phyloP scores from a whole-genome alignment of 805 yeast genomes.

The Tetrapisispora namnaoensis region DNA sequence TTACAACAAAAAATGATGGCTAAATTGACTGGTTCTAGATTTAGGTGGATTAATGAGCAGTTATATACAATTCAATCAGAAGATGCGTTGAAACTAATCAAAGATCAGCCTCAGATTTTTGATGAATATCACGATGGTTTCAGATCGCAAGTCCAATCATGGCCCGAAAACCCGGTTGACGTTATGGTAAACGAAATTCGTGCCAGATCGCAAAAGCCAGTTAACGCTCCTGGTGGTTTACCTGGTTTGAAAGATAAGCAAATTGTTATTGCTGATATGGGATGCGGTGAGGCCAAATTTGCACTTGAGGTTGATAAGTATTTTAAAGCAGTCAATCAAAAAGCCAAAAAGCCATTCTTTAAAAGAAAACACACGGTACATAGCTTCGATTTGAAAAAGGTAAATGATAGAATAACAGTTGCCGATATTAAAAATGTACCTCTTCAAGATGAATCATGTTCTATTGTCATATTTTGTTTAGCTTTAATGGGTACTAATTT shows the following conservation, averaged over 20 bases:
- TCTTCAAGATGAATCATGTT: conserved; percentile 63
- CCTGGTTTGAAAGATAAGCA: conserved; percentile 54
- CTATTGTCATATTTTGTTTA: conserved; percentile 85
- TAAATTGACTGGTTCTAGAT: conserved; percentile 87
- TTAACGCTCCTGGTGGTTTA: conserved; percentile 92
- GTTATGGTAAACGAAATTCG: conserved; percentile 68
- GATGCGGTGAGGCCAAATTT: conserved; percentile 95
- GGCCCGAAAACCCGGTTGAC: conserved; percentile 99
- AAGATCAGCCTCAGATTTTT: conserved; percentile 77
- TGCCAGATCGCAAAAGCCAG: conserved; percentile 48
- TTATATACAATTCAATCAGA: conserved; percentile 79
- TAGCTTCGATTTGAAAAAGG: conserved; percentile 84
- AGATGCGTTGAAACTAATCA: conserved; percentile 61
- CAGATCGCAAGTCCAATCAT: conserved; percentile 84
- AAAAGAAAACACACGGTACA: conserved; percentile 55
- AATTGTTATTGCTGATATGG: conserved; percentile 93
- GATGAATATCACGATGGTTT: conserved; percentile 95
- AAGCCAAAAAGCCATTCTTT: conserved; percentile 26
- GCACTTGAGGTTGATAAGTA: conserved; percentile 54
- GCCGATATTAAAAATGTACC: conserved; percentile 94
- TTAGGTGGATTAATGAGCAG: conserved; percentile 97
- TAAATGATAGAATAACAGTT: conserved; percentile 86
- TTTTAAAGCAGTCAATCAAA: conserved; percentile 30
- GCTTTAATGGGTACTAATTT: conserved; percentile 97
- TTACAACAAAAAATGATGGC: conserved; percentile 93